phyloP scores from a whole-genome alignment of 1,284 basidiomycete species.

The Boletus calvinii region DNA sequence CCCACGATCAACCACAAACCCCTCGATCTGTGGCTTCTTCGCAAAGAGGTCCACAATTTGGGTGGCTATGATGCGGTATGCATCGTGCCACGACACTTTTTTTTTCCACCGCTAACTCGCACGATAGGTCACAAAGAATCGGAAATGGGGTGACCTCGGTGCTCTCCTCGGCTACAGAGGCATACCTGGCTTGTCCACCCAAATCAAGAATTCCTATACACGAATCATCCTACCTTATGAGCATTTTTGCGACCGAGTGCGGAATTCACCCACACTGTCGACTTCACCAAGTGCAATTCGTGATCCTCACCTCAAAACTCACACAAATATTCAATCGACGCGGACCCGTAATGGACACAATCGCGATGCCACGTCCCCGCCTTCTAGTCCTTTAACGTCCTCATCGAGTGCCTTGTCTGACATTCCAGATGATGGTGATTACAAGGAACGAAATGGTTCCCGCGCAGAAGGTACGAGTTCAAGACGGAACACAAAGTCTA shows the following conservation, averaged over 20 bases:
- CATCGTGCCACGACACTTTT: conserved; percentile 21
- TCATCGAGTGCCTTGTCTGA: conserved; percentile 76
- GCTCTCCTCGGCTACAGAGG: conserved; percentile 79
- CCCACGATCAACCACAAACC: conserved; percentile 92
- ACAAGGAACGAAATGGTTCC: conserved; percentile 43
- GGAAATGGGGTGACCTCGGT: conserved; percentile 87
- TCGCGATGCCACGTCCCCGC: conserved; percentile 45
- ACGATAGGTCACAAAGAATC: conserved; percentile 68
- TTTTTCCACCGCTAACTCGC: conserved; percentile 26
- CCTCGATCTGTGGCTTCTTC: conserved; percentile 89
- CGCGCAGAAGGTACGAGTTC: conserved; percentile 33
- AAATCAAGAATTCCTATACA: conserved; percentile 87
- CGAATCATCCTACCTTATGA: conserved; percentile 95
- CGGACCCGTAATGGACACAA: conserved; percentile 40
- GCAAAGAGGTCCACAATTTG: conserved; percentile 86
- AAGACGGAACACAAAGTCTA: conserved; percentile 47
- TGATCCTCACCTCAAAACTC: conserved; percentile 46
- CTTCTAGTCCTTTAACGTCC: conserved; percentile 68
- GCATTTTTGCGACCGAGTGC: conserved; percentile 78
- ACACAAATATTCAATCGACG: conserved; percentile 38
- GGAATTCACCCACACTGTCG: conserved; percentile 57
- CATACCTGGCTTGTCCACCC: conserved; percentile 79
- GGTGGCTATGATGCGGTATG: conserved; percentile 86
- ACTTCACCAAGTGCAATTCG: conserved; percentile 36
- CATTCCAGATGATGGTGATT: conserved; percentile 69